phyloP scores from a whole-genome alignment of 2,329 filamentous ascomycete species.

The Arthrobotrys sinensis region DNA sequence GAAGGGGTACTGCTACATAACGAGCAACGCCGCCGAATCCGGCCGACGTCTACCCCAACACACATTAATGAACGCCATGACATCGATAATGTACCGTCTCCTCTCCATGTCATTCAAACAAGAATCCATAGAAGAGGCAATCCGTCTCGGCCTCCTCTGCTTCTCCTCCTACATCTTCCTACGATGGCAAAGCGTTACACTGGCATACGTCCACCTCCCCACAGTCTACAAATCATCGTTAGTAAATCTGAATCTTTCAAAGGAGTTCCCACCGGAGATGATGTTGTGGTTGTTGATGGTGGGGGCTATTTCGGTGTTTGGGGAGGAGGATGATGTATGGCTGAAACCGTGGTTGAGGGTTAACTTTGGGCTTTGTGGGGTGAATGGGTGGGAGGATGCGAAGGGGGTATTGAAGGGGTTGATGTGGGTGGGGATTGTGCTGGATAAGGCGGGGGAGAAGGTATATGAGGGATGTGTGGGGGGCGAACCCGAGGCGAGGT shows the following conservation, averaged over 20 bases:
- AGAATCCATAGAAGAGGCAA: constrained; percentile 66
- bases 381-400: constrained; percentile 63
- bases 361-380: constrained; percentile 60
- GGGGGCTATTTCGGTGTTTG: constrained; percentile 64
- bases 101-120: constrained; percentile 65
- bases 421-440: constrained; percentile 66
- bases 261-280: constrained; percentile 50
- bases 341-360: constrained; percentile 62
- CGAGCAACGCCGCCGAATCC: constrained; percentile 64
- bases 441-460: constrained; percentile 65
- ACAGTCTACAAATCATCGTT: constrained; percentile 58
- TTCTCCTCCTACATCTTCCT: constrained; percentile 68
- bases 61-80: constrained; percentile 66
- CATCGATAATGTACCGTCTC: constrained; percentile 68
- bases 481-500: not conserved
- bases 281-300: constrained; percentile 65
- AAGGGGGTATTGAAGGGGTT: constrained; percentile 63
- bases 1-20: constrained; percentile 64
- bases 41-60: constrained; percentile 62
- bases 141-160: constrained; percentile 68
- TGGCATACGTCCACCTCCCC: constrained; percentile 62
- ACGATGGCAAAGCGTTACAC: constrained; percentile 55
- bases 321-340: constrained; percentile 61
- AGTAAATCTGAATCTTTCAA: constrained; percentile 39
- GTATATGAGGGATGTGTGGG: constrained; percentile 62